These are phyloP conservation scores for Talaromyces islandicus DNA, from an alignment of 2,329 filamentous ascomycete species.

Conservation along the genomic window DNA sequence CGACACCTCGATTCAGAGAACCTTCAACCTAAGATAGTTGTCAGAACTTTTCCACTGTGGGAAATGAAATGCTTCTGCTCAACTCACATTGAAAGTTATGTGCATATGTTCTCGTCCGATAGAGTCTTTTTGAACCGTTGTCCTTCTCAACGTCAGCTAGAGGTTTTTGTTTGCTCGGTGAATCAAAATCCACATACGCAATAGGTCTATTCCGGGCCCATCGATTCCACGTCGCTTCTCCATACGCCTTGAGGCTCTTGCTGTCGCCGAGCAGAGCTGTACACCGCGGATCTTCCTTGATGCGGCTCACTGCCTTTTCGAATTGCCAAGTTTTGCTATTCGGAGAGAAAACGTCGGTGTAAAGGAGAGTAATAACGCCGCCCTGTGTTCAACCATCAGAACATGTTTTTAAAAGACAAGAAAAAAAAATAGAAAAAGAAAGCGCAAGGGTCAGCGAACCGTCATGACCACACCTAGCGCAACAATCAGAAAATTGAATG, in stretches of 20 bases:
- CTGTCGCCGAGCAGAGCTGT: constrained; percentile 67
- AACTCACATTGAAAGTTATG: constrained; percentile 75
- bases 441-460: constrained; percentile 41
- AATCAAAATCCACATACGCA: constrained; percentile 29
- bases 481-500: constrained; percentile 78
- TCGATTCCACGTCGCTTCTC: constrained; percentile 73
- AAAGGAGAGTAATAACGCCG: constrained; percentile 72
- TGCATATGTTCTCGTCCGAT: constrained; percentile 72
- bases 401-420: neutral
- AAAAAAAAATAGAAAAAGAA: no score
- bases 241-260: constrained; percentile 72
- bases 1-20: constrained; percentile 64
- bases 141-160: constrained; percentile 44
- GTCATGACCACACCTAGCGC: constrained; percentile 69
- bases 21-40: constrained; percentile 60
- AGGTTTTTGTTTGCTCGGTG: neutral
- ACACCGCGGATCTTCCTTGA: constrained; percentile 68
- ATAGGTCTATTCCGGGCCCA: constrained; percentile 64
- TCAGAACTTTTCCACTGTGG: neutral
- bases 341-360: constrained; percentile 74
- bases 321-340: constrained; percentile 84
- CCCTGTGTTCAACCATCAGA: constrained; percentile 43
- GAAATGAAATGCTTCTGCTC: neutral
- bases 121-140: constrained; percentile 62
- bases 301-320: constrained; percentile 74